Evolutionary conservation across 805 yeast genomes (phyloP).

Genomic region (Myxozyma neglecta): DNA sequence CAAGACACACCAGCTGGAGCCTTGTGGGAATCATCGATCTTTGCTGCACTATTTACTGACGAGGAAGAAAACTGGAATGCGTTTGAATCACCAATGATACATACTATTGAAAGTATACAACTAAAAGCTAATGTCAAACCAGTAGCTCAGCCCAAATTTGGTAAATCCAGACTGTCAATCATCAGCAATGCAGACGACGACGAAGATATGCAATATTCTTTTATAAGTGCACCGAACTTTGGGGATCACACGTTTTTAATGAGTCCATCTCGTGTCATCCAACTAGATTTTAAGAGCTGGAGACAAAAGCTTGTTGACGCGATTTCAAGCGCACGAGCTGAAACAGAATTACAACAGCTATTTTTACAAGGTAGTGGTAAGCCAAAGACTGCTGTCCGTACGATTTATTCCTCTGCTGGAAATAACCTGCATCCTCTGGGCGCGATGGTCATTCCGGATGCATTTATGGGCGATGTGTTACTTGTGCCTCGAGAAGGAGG

Average conservation of each 20-base stretch:
- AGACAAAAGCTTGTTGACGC: constrained; percentile 10
- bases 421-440: constrained; percentile 1
- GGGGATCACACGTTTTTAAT: constrained; percentile 7
- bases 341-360: background rate
- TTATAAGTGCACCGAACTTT: background rate
- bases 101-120: constrained; percentile 12
- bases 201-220: constrained; percentile 1
- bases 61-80: background rate
- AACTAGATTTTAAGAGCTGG: constrained; percentile 15
- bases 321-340: constrained; percentile 5
- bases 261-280: constrained; percentile 1
- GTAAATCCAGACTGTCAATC: background rate
- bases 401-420: background rate
- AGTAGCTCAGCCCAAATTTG: background rate
- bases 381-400: constrained; percentile 2
- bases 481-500: background rate
- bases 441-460: constrained; percentile 9
- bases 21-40: constrained; percentile 15
- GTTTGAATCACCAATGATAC: background rate
- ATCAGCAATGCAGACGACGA: background rate
- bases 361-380: background rate
- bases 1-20: constrained; percentile 29
- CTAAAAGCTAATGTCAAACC: background rate
- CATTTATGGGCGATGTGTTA: constrained; percentile 14
- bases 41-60: constrained; percentile 4